Evolutionary conservation across 2,329 filamentous ascomycete genomes (phyloP), one percentile per base, ranked within the genome.

Genomic region (Cadophora gregata): DNA sequence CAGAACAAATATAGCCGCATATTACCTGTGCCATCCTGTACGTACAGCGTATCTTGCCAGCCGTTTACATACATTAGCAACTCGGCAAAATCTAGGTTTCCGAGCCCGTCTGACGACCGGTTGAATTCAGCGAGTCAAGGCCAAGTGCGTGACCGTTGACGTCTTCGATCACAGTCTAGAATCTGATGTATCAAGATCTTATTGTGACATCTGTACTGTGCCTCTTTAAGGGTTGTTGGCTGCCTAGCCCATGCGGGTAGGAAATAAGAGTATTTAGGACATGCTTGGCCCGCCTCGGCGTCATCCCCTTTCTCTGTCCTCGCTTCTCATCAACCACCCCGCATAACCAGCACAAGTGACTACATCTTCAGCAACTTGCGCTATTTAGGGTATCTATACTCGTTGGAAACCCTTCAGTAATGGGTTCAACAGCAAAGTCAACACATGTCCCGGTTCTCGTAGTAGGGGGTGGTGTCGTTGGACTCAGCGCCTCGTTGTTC

Each of bases 391-490:
- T 19, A 19, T 42, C 12, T 19, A 10, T 19, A 19, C 10, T 2
- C 10, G 16, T 3, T 16, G 38, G 14, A 2, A 14, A 36, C 24
- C 10, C 6, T 12, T 27, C 16, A 21, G 16, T 4, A 12, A 58
- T 58, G 55, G 7, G 21, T 58, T 38, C 31, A 58, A 9, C 4
- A 10, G 1, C n/a, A n/a, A 5, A 42, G 5, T 58, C 55, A 9
- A 58, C 14, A 3, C 33, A 58, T 25, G 21, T 58, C 3, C 62
- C 24, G 14, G 59, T 66, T 19, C 21, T 81, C 10, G 75, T 81
- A 29, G 72, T 82, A 1, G 80, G 80, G 19, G 79, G 77, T 19
- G 78, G 78, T 31, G 75, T 81, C 1, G 78, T 80, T 27, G 80
- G 80, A 25, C 76, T 81, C 12, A 77, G 76, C 1, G 75, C 78